Evolutionary conservation across 345 rosid species (phyloP).

Genomic region (Rhizophora mangle): DNA sequence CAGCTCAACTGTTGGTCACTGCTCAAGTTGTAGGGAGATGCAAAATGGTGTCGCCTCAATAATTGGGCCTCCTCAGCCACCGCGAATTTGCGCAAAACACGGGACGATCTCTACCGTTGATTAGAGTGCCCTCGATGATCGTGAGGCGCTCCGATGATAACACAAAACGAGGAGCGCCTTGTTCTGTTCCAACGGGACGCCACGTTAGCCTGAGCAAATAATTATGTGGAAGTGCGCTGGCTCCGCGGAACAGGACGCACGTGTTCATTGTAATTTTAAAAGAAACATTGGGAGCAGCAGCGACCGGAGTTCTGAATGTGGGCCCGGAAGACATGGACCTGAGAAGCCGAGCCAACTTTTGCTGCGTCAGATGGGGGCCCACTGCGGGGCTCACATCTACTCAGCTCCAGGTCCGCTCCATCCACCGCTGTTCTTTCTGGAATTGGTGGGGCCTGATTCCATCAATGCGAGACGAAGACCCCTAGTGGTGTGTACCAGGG

Average conservation of each 20-base stretch:
- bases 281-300: neutral
- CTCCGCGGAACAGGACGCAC: conserved; percentile 7
- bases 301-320: conserved; percentile 35
- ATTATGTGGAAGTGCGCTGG: conserved; percentile 18
- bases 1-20: no score
- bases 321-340: conserved; percentile 47
- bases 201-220: conserved; percentile 8
- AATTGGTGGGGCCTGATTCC: conserved; percentile 7
- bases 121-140: neutral
- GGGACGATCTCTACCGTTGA: conserved; percentile 9
- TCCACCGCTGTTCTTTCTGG: neutral
- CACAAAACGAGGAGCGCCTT: neutral
- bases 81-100: no score
- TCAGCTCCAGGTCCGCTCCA: conserved; percentile 19
- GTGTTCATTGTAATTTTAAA: conserved; percentile 12
- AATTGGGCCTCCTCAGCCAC: no score
- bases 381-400: conserved; percentile 7
- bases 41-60: no score
- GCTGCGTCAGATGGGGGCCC: conserved; percentile 6
- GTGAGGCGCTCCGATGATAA: neutral
- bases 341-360: conserved; percentile 30
- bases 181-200: neutral
- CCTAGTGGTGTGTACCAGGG: neutral
- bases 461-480: neutral
- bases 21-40: no score